phyloP scores from a whole-genome alignment of 2,329 filamentous ascomycete genomes.

The Colletotrichum liriopes region DNA sequence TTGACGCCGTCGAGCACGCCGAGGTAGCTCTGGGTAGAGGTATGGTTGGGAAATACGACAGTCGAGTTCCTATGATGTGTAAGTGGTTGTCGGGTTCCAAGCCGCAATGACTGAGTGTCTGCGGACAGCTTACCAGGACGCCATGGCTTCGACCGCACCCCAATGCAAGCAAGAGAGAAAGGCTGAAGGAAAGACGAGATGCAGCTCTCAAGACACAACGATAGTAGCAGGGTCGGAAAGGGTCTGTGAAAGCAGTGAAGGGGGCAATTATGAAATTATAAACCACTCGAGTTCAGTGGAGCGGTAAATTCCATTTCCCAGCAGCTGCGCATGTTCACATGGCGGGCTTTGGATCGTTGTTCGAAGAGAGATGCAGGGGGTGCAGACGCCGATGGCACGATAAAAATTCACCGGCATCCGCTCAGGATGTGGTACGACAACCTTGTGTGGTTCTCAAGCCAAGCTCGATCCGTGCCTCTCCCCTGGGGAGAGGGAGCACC shows the following conservation, averaged over 20 bases:
- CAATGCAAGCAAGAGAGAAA: not conserved
- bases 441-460: conserved; percentile 24
- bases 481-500: not conserved
- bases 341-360: conserved; percentile 37
- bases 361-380: conserved; percentile 23
- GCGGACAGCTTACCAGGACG: conserved; percentile 27
- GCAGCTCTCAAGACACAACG: conserved; percentile 1
- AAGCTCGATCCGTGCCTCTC: conserved; percentile 8
- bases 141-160: conserved; percentile 20
- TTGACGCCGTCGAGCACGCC: conserved; percentile 75
- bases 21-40: conserved; percentile 67
- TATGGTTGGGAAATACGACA: conserved; percentile 58
- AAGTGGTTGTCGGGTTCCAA: conserved; percentile 3
- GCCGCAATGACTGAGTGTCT: not conserved
- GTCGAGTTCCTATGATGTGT: conserved; percentile 65
- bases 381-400: conserved; percentile 41
- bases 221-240: not conserved
- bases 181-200: not conserved
- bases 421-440: conserved; percentile 34
- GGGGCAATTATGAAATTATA: conserved; percentile 7
- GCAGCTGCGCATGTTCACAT: not conserved
- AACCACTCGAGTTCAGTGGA: conserved; percentile 14
- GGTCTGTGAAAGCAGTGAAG: not conserved
- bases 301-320: not conserved
- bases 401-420: conserved; percentile 38